Evolutionary conservation across 495 filamentous ascomycete species (phyloP), one percentile per base, ranked within the genome.

Genomic region (Lasiosphaeria miniovina): DNA sequence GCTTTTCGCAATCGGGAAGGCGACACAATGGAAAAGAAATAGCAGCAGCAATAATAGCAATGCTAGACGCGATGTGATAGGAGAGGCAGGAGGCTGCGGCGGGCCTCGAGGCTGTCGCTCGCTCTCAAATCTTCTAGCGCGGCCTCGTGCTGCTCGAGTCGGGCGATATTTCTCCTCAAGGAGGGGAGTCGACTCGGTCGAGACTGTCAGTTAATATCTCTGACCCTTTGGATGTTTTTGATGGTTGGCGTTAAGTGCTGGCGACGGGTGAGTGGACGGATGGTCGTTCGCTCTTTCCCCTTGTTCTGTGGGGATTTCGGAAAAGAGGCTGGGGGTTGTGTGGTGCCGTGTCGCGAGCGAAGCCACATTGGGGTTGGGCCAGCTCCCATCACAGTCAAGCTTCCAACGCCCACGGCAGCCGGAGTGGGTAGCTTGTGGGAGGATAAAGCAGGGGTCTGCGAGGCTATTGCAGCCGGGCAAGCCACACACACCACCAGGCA

Each of bases 161-260:
- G 43, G 43, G 12, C 12, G 43, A 46, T 46, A 7, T 11, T n/a
- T n/a, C 6, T 11, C 15, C 15, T 46, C 12, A n/a, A 5, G 43
- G 15, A 46, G 15, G 15, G 43, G 43, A 46, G 11, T 46, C 43
- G 43, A 45, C 10, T 45, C 53, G 40, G 61, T 61, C 62, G 52
- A 59, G 62, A 35, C 61, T 57, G 38, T 31, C 52, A 65, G 40
- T 64, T 70, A 63, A 66, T 70, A 64, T 54, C 50, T 53, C 24
- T 50, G 61, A 65, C 56, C 65, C 68, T 62, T 48, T 54, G 17
- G 38, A 54, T 12, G 36, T n/a, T 48, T 63, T 68, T 68, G 57
- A 41, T 66, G 66, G 68, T 65, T 36, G 62, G 48, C 45, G 36
- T 48, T 61, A 61, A 48, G 55, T 55, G 54, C 36, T 59, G 32